phyloP scores from a whole-genome alignment of 805 yeast species.

The Komagataella pseudopastoris region DNA sequence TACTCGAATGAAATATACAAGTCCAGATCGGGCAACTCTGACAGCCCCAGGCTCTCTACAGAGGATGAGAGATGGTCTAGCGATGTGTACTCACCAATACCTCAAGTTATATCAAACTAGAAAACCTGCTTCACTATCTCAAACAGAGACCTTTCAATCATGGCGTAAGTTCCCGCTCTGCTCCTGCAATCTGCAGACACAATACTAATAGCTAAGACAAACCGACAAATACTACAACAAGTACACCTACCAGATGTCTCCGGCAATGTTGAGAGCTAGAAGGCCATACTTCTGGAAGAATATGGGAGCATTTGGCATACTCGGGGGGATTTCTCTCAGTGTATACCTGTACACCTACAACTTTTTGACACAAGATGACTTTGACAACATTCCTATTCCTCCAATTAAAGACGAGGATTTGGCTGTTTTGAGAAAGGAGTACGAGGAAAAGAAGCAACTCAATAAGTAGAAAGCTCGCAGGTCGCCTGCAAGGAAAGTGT shows the following conservation, averaged over 20 bases:
- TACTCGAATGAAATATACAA: not conserved
- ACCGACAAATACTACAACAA: slow-evolving; percentile 24
- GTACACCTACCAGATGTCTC: slow-evolving; percentile 60
- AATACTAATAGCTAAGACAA: slow-evolving; percentile 3
- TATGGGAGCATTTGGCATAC: slow-evolving; percentile 42
- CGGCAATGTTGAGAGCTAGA: slow-evolving; percentile 86
- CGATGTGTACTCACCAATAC: not conserved
- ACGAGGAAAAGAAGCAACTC: slow-evolving; percentile 29
- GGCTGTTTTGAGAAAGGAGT: slow-evolving; percentile 57
- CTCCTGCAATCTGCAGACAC: not conserved
- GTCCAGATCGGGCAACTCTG: not conserved
- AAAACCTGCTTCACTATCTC: not conserved
- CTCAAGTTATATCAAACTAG: not conserved
- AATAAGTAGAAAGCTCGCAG: not conserved
- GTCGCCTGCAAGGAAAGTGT: not conserved
- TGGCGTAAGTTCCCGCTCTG: not conserved
- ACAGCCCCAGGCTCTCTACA: not conserved
- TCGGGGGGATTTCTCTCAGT: slow-evolving; percentile 54
- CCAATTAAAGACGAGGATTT: slow-evolving; percentile 76
- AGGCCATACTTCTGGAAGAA: slow-evolving; percentile 75
- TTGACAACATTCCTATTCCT: slow-evolving; percentile 87
- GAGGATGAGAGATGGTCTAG: not conserved
- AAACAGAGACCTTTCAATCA: not conserved
- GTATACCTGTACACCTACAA: slow-evolving; percentile 55
- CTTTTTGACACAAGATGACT: slow-evolving; percentile 63